phyloP scores from a whole-genome alignment of 257 asterid genomes.

The Solanum appendiculatum region DNA sequence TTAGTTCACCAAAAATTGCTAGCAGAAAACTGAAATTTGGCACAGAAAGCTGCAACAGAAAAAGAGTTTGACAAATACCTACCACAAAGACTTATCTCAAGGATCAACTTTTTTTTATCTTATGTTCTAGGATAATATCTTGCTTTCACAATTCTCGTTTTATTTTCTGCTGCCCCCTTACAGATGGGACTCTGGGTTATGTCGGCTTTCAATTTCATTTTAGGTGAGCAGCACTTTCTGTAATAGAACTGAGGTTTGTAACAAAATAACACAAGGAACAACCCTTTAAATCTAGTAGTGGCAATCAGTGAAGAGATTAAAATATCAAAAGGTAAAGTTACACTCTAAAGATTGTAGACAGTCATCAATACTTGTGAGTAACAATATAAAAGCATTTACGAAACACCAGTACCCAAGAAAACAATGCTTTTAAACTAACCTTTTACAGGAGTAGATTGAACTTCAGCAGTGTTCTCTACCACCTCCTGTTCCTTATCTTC shows the following conservation, averaged over 20 bases:
- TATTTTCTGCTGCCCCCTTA: not conserved
- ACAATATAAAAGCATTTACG: not conserved
- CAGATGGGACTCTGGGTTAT: not conserved
- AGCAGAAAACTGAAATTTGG: not conserved
- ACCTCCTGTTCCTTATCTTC: slow-evolving; percentile 39
- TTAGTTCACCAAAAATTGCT: not conserved
- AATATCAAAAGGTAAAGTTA: not conserved
- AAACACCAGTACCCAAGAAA: not conserved
- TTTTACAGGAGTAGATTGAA: slow-evolving; percentile 32
- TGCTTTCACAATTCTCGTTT: not conserved
- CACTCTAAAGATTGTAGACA: not conserved
- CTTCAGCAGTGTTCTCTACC: slow-evolving; percentile 30
- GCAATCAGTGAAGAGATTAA: not conserved
- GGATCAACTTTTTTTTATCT: not conserved
- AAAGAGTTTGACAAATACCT: not conserved
- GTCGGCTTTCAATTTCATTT: not conserved
- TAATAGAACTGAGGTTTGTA: not conserved
- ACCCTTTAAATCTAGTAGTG: not conserved
- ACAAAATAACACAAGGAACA: not conserved
- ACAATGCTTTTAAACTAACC: slow-evolving; percentile 22
- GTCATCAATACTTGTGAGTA: not conserved
- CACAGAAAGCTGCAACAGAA: not conserved
- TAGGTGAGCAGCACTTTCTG: not conserved
- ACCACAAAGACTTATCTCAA: not conserved
- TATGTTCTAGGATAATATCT: not conserved